Conservation (phyloP, 169 alveolate genomes). For the Plasmodium berghei region DNA sequence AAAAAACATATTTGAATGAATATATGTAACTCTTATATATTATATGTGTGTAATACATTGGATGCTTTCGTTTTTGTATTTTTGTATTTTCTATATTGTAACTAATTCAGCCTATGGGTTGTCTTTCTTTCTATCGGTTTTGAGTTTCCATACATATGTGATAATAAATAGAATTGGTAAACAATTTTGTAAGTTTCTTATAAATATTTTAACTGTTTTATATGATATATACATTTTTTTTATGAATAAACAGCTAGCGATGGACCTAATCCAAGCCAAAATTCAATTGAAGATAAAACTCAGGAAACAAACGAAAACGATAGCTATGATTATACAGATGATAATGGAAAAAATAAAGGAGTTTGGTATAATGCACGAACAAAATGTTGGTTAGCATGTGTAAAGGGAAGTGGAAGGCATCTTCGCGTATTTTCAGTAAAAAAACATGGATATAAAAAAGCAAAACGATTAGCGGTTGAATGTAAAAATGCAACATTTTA, state of each 20-base stretch:
- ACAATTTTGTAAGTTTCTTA: not conserved
- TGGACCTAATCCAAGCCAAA: not conserved
- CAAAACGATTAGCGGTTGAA: slow-evolving; percentile 58
- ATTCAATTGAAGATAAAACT: slow-evolving; percentile 1
- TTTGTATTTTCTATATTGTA: no score
- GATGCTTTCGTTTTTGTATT: no score
- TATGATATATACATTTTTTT: slow-evolving; percentile 1
- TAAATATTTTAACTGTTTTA: no score
- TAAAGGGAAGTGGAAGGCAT: slow-evolving; percentile 69
- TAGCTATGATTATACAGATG: slow-evolving; percentile 25
- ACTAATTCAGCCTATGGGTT: no score
- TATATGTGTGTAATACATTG: no score
- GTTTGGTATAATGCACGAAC: slow-evolving; percentile 74
- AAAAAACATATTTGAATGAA: no score
- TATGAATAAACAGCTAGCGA: slow-evolving; percentile 6
- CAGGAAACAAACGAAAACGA: slow-evolving; percentile 11
- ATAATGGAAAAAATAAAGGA: slow-evolving; percentile 49
- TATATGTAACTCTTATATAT: no score
- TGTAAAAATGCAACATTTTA: slow-evolving; percentile 43
- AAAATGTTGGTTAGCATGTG: slow-evolving; percentile 73
- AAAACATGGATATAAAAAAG: slow-evolving; percentile 55
- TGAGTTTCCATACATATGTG: not conserved
- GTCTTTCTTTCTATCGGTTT: not conserved
- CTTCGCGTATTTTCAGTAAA: slow-evolving; percentile 68
- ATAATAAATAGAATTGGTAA: not conserved